phyloP scores from a whole-genome alignment of 2,329 filamentous ascomycete species.

The Tolypocladium sp. region DNA sequence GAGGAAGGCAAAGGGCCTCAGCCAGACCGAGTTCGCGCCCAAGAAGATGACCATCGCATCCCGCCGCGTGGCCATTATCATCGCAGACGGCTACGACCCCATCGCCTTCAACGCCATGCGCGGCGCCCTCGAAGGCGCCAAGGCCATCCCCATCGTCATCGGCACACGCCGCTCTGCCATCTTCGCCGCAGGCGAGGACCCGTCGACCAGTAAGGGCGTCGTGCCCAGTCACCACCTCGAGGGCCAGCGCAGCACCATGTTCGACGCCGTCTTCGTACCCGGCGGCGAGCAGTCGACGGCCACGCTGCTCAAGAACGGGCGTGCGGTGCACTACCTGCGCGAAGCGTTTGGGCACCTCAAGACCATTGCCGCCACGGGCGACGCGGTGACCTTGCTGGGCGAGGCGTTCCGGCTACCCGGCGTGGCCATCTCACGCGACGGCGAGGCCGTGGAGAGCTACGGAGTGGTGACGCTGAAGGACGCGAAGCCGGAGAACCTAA shows the following conservation, averaged over 20 bases:
- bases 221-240: slow-evolving; percentile 71
- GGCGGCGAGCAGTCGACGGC: slow-evolving; percentile 57
- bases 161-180: slow-evolving; percentile 58
- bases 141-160: slow-evolving; percentile 65
- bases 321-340: slow-evolving; percentile 66
- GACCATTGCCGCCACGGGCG: slow-evolving; percentile 66
- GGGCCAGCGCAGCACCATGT: slow-evolving; percentile 71
- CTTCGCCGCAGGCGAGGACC: slow-evolving; percentile 49
- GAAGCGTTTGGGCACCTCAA: slow-evolving; percentile 80
- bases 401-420: slow-evolving; percentile 33
- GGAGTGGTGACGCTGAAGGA: slow-evolving; percentile 63
- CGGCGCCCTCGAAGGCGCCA: slow-evolving; percentile 48
- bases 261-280: slow-evolving; percentile 70
- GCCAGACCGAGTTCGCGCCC: slow-evolving; percentile 59
- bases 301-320: slow-evolving; percentile 58
- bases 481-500: slow-evolving; percentile 46
- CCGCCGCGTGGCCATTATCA: slow-evolving; percentile 64
- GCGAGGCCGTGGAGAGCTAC: slow-evolving; percentile 53
- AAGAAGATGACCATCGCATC: slow-evolving; percentile 57
- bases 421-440: slow-evolving; percentile 32
- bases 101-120: slow-evolving; percentile 57
- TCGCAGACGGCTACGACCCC: slow-evolving; percentile 69
- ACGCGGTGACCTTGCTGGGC: slow-evolving; percentile 56
- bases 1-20: slow-evolving; percentile 56
- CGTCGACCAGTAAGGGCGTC: slow-evolving; percentile 41